Evolutionary conservation across 2,329 filamentous ascomycete genomes (phyloP), one percentile per base, ranked within the genome.

Genomic region (Ophiostoma quercus): DNA sequence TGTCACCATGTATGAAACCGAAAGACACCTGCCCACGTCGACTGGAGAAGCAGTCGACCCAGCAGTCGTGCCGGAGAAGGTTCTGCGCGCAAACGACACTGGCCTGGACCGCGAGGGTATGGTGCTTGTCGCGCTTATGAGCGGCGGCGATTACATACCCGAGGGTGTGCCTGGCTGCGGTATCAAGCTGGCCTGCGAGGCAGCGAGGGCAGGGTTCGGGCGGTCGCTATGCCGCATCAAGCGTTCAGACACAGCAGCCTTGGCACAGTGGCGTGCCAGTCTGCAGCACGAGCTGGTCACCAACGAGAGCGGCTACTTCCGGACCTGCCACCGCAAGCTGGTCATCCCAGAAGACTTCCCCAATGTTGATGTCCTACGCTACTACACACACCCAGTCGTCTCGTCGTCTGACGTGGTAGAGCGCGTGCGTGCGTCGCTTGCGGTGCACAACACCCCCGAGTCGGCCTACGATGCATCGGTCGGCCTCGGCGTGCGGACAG

Each of bases 81-180:
- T 68, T 8, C 25, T 70, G 22, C 69, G 63, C 22, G 34, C 57
- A 7, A 75, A 80, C 70, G 70, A 81, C 1, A 82, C 85, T 0
- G 90, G 90, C 0, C 81, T 98, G 65, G 92, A 94, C 75, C 84
- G 90, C 25, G 89, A 95, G 73, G 94, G 93, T 0, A 96, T 99
- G 94, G 90, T 98, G 29, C 81, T 99, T 14, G 90, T 98, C 25
- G 95, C 95, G 0, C 82, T 99, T 72, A 93, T 99, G 86, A 97
- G 94, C 74, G 95, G 95, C 7, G 95, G 95, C 7, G 95, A 99
- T 78, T 99, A 99, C 75, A 83, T 94, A 0, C 92, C 94, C 0
- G 91, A 92, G 69, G 95, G 95, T 0, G 90, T 99, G 19, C 88
- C 91, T 0, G 91, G 92, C 3, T 96, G 94, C 74, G 95, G 95